Evolutionary conservation across 1,139 yeast genomes (phyloP).

Genomic region (Geotrichum reessii): DNA sequence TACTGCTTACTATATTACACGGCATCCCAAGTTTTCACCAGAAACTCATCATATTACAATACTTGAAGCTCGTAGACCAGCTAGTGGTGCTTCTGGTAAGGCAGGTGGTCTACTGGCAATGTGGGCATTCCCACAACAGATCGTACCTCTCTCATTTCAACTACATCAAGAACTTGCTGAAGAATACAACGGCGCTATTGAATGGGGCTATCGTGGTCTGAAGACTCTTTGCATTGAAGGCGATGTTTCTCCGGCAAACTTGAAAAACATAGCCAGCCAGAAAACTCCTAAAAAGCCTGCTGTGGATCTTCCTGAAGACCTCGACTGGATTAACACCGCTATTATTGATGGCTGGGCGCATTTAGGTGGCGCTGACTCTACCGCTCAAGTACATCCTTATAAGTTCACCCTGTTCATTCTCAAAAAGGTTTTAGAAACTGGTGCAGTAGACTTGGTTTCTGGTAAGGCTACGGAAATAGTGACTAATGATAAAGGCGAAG

Average conservation of each 20-base stretch:
- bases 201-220: conserved; percentile 90
- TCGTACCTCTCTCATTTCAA: conserved; percentile 81
- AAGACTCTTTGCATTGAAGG: conserved; percentile 88
- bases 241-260: conserved; percentile 42
- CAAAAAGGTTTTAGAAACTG: conserved; percentile 74
- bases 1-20: conserved; percentile 82
- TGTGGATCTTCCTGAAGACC: conserved; percentile 53
- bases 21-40: conserved; percentile 74
- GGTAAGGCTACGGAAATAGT: conserved; percentile 72
- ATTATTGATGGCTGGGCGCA: conserved; percentile 70
- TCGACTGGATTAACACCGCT: conserved; percentile 73
- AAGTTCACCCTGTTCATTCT: conserved; percentile 78
- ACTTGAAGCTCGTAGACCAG: conserved; percentile 86
- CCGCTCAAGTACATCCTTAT: conserved; percentile 96
- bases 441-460: conserved; percentile 77
- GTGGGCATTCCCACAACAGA: conserved; percentile 96
- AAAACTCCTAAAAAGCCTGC: conserved; percentile 12
- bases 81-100: conserved; percentile 96
- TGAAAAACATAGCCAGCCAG: conserved; percentile 17
- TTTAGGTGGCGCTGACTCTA: conserved; percentile 79
- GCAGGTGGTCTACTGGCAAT: conserved; percentile 93
- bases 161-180: conserved; percentile 80
- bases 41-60: conserved; percentile 73
- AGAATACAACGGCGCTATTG: conserved; percentile 68
- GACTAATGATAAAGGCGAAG: conserved; percentile 25